A percentile compares a stretch with the other conserved stretches of the same genome.
Evolutionary conservation across 1,139 yeast genomes (phyloP).

Genomic region (Blastobotrys arbuscula): DNA sequence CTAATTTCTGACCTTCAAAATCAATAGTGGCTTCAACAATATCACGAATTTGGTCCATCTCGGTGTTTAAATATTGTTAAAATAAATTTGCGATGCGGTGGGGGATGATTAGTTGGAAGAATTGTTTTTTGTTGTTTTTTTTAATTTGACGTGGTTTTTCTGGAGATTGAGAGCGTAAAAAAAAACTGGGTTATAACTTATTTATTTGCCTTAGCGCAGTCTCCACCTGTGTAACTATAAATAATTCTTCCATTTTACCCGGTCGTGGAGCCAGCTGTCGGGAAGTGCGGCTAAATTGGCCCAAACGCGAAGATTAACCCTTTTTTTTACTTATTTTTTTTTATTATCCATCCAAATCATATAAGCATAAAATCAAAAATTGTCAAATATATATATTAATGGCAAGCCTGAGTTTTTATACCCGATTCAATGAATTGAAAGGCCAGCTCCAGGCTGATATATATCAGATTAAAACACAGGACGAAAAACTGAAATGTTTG

Average conservation of each 20-base stretch:
- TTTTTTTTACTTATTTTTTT: no score
- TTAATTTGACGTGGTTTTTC: background rate
- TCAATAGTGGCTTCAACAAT: constrained; percentile 54
- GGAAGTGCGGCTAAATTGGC: background rate
- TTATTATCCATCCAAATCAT: no score
- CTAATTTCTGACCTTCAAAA: constrained; percentile 51
- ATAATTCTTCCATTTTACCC: constrained; percentile 1
- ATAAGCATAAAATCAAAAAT: background rate
- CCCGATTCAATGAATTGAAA: constrained; percentile 16
- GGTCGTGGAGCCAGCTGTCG: background rate
- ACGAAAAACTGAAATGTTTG: constrained; percentile 15
- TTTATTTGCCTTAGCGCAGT: no score
- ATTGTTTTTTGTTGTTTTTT: background rate
- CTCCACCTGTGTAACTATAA: no score
- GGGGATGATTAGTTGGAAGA: background rate
- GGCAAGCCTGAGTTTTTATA: constrained; percentile 13
- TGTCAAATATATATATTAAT: no score
- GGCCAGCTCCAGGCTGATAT: constrained; percentile 20
- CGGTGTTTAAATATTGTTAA: background rate
- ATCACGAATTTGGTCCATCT: constrained; percentile 25
- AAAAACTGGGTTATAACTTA: no score
- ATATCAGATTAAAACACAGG: constrained; percentile 8
- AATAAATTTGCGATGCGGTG: background rate
- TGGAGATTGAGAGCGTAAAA: no score
- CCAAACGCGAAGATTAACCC: background rate